These are phyloP conservation scores for Ophiostoma sp. DNA, from an alignment of 2,329 filamentous ascomycete genomes.

Conservation along the genomic window DNA sequence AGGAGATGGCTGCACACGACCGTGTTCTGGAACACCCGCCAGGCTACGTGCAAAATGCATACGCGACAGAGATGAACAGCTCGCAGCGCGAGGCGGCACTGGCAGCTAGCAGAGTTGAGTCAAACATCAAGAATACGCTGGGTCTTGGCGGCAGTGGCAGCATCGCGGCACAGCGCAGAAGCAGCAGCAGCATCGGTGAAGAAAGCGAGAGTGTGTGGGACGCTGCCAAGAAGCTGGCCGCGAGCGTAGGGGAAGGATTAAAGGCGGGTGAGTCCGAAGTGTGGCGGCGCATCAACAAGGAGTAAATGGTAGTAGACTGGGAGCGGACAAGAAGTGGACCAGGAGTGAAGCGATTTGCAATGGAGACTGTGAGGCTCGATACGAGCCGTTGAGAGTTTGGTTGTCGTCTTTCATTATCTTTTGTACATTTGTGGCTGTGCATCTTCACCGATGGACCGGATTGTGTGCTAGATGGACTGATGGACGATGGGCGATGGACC, in stretches of 20 bases:
- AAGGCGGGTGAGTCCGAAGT: slow-evolving; percentile 56
- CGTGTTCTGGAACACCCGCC: slow-evolving; percentile 42
- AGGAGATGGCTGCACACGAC: neutral
- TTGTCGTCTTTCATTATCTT: neutral
- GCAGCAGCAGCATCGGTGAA: slow-evolving; percentile 29
- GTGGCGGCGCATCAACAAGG: slow-evolving; percentile 59
- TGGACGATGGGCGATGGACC: neutral
- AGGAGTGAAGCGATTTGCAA: neutral
- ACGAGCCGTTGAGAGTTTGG: neutral
- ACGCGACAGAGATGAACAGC: slow-evolving; percentile 48
- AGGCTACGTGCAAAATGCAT: slow-evolving; percentile 53
- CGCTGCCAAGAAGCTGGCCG: slow-evolving; percentile 53
- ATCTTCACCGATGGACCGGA: neutral
- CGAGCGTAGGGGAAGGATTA: slow-evolving; percentile 52
- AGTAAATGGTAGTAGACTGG: slow-evolving; percentile 33
- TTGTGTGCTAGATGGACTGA: neutral
- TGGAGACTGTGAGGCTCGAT: neutral
- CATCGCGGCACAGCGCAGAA: slow-evolving; percentile 3
- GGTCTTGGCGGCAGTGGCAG: slow-evolving; percentile 6
- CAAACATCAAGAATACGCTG: neutral
- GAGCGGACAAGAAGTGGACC: neutral
- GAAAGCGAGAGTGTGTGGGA: slow-evolving; percentile 49
- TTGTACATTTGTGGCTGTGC: neutral
- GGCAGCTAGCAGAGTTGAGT: neutral
- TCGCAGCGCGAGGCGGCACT: slow-evolving; percentile 40